Conservation (phyloP, 768 basidiomycete species). For the Thelephora aurantiotincta region DNA sequence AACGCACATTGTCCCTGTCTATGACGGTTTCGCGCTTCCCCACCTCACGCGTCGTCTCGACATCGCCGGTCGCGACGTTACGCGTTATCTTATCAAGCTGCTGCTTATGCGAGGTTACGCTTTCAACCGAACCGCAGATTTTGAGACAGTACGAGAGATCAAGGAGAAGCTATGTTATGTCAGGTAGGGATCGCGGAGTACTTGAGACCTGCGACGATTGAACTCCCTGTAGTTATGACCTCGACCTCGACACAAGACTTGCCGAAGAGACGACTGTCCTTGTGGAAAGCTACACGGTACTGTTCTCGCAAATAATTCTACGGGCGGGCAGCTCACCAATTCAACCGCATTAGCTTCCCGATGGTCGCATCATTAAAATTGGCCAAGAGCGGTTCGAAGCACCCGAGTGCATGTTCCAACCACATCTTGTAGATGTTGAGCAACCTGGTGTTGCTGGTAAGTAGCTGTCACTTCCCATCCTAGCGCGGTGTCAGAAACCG, state of each 20-base stretch:
- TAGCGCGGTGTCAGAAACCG: too few species aligned
- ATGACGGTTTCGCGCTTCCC: constrained; percentile 91
- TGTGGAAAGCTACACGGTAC: constrained; percentile 90
- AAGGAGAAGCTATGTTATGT: constrained; percentile 99
- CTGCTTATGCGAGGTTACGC: constrained; percentile 99
- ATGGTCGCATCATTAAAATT: constrained; percentile 93
- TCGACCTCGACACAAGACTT: constrained; percentile 88
- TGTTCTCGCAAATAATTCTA: constrained; percentile 8
- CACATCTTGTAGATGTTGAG: constrained; percentile 92
- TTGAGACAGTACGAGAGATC: constrained; percentile 97
- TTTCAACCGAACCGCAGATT: constrained; percentile 98
- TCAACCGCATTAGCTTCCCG: constrained; percentile 57
- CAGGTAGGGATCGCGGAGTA: constrained; percentile 33
- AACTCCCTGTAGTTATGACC: constrained; percentile 57
- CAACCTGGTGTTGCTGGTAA: constrained; percentile 90
- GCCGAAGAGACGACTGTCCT: constrained; percentile 94
- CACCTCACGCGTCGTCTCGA: constrained; percentile 91
- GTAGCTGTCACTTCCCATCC: constrained; percentile 7
- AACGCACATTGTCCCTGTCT: constrained; percentile 97
- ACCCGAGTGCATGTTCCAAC: constrained; percentile 99
- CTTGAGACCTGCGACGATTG: background rate
- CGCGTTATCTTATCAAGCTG: constrained; percentile 98
- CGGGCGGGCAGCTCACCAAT: background rate
- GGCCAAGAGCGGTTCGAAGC: constrained; percentile 98
- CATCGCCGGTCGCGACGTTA: constrained; percentile 97